phyloP scores from a whole-genome alignment of 2,329 filamentous ascomycete genomes.

The Colletotrichum salicis region DNA sequence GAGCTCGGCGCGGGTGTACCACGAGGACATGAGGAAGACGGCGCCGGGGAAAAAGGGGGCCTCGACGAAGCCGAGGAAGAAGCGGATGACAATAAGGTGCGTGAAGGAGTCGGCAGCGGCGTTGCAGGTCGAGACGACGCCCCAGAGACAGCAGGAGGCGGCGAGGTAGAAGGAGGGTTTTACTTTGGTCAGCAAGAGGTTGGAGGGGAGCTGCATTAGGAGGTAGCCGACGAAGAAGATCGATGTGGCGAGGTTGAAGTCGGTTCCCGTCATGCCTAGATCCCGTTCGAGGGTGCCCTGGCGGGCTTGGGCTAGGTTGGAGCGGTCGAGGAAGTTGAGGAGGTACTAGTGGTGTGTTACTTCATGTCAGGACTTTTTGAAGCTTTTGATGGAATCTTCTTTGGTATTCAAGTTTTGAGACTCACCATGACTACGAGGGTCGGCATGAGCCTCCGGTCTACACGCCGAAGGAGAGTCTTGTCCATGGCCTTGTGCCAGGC shows the following conservation, averaged over 20 bases:
- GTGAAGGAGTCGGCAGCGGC: slow-evolving; percentile 55
- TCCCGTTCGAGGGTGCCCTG: slow-evolving; percentile 64
- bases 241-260: slow-evolving; percentile 66
- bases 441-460: slow-evolving; percentile 63
- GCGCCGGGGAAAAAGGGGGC: slow-evolving; percentile 63
- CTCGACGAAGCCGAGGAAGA: slow-evolving; percentile 55
- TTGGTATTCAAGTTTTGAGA: slow-evolving; percentile 44
- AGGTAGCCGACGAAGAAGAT: slow-evolving; percentile 70
- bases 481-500: slow-evolving; percentile 28
- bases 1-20: slow-evolving; percentile 56
- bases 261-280: slow-evolving; percentile 63
- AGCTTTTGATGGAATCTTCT: background rate
- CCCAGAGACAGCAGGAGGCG: slow-evolving; percentile 56
- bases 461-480: slow-evolving; percentile 55
- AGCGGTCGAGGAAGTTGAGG: slow-evolving; percentile 64
- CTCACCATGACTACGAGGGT: slow-evolving; percentile 61
- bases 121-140: slow-evolving; percentile 55
- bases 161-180: slow-evolving; percentile 65
- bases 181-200: slow-evolving; percentile 65
- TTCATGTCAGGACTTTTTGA: background rate
- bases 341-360: slow-evolving; percentile 42
- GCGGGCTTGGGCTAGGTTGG: slow-evolving; percentile 65
- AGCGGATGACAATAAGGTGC: slow-evolving; percentile 56
- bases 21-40: slow-evolving; percentile 58
- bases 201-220: slow-evolving; percentile 71